These are phyloP conservation scores for Phytomonas sp. DNA, from an alignment of 208 protist species.

Conservation along the genomic window DNA sequence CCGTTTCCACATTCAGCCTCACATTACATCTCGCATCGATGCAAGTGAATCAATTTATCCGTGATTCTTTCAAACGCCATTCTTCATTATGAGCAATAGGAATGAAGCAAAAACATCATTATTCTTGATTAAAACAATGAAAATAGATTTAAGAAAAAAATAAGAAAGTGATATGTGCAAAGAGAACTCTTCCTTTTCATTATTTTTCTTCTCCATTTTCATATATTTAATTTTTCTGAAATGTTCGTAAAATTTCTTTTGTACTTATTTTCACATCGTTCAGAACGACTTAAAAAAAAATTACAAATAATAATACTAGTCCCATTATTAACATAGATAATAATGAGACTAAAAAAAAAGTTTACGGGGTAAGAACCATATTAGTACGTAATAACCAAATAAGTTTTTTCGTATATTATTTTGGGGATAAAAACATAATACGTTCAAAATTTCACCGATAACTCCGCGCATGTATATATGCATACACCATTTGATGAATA, in stretches of 20 bases:
- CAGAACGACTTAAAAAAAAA: constrained; percentile 1
- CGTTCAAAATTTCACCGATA: background rate
- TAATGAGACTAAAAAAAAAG: constrained; percentile 2
- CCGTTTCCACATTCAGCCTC: background rate
- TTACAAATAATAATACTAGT: constrained; percentile 4
- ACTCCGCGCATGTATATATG: background rate
- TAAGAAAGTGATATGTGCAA: constrained; percentile 1
- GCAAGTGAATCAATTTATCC: background rate
- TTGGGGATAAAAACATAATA: background rate
- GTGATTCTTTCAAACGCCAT: background rate
- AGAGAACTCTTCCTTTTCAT: background rate
- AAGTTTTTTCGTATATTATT: background rate
- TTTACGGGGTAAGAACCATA: constrained; percentile 7
- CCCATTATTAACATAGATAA: background rate
- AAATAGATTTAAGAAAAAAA: background rate
- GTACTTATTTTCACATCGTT: background rate
- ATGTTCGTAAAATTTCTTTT: background rate
- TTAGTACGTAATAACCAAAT: background rate
- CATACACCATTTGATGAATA: background rate
- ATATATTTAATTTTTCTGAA: background rate
- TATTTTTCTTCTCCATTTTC: background rate
- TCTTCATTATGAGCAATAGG: background rate
- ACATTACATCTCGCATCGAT: background rate
- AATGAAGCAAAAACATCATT: constrained; percentile 12
- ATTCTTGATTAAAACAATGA: constrained; percentile 4